Conservation (phyloP, 2,329 filamentous ascomycete species). For the Parafenestella ontariensis region DNA sequence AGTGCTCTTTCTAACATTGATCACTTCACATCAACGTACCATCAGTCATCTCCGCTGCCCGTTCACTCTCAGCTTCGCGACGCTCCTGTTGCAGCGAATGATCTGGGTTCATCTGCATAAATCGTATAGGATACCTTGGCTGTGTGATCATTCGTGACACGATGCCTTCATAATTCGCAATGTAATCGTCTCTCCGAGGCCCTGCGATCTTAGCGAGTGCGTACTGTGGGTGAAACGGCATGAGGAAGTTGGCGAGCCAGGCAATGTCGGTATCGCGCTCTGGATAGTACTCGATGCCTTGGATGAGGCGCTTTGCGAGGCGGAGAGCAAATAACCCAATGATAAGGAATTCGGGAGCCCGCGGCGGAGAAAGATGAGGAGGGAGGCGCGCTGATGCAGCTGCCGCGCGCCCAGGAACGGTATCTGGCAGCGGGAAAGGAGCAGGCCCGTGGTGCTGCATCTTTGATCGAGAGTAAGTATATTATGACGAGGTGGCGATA, state of each 20-base stretch:
- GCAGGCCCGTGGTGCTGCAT: neutral
- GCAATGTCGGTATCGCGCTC: conserved; percentile 17
- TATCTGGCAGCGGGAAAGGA: neutral
- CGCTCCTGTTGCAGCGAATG: neutral
- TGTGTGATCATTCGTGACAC: conserved; percentile 33
- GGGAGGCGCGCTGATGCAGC: conserved; percentile 1
- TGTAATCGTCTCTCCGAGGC: conserved; percentile 17
- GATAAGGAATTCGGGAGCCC: conserved; percentile 23
- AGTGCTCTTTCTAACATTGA: neutral
- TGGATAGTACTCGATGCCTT: conserved; percentile 21
- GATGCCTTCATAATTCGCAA: conserved; percentile 20
- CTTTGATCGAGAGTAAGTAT: neutral
- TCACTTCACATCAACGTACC: conserved; percentile 9
- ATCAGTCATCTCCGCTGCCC: conserved; percentile 16
- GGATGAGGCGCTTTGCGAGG: conserved; percentile 22
- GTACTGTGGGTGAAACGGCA: conserved; percentile 12
- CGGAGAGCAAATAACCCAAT: conserved; percentile 37
- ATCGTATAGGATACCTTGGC: conserved; percentile 21
- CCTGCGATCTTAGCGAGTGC: conserved; percentile 29
- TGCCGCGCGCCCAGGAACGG: neutral
- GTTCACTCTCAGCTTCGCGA: neutral
- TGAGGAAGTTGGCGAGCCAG: conserved; percentile 31
- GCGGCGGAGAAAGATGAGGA: neutral
- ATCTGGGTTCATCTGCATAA: conserved; percentile 35
- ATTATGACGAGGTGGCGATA: neutral